Evolutionary conservation across 1,284 basidiomycete genomes (phyloP).

Genomic region (Meripilus lineatus): DNA sequence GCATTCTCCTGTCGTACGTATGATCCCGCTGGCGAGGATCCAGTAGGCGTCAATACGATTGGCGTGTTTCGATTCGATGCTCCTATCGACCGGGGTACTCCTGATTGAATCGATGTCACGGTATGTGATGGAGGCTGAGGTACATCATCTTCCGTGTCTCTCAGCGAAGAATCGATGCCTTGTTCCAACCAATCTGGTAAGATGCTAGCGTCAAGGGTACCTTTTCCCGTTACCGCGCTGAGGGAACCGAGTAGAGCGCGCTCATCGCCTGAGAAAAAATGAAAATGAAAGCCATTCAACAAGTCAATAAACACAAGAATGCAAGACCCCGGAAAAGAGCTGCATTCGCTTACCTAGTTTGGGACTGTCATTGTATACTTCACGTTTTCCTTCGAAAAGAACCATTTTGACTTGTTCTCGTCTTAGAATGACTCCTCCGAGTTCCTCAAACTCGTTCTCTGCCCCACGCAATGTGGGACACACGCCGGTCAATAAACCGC

Average conservation of each 20-base stretch:
- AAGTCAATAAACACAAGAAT: background rate
- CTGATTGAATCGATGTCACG: conserved; percentile 14
- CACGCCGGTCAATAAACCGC: conserved; percentile 63
- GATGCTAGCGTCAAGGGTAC: conserved; percentile 33
- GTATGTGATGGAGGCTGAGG: conserved; percentile 23
- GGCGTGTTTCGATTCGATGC: conserved; percentile 28
- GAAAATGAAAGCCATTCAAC: background rate
- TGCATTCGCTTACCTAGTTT: conserved; percentile 15
- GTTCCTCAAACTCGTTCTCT: conserved; percentile 38
- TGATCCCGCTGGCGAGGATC: conserved; percentile 37
- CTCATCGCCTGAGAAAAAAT: conserved; percentile 30
- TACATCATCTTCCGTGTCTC: conserved; percentile 52
- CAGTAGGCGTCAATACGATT: conserved; percentile 49
- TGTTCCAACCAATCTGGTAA: conserved; percentile 36
- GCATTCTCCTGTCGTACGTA: conserved; percentile 32
- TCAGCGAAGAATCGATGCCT: conserved; percentile 29
- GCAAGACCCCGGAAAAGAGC: background rate
- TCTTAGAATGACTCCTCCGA: conserved; percentile 71
- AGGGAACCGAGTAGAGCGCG: conserved; percentile 52
- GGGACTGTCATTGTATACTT: conserved; percentile 35
- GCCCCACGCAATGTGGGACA: conserved; percentile 28
- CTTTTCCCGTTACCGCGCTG: conserved; percentile 48
- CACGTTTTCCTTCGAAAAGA: conserved; percentile 69
- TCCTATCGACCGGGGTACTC: conserved; percentile 19
- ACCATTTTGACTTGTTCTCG: conserved; percentile 78